Conservation (phyloP, 441 rosid genomes). For the Adansonia grandidieri region DNA sequence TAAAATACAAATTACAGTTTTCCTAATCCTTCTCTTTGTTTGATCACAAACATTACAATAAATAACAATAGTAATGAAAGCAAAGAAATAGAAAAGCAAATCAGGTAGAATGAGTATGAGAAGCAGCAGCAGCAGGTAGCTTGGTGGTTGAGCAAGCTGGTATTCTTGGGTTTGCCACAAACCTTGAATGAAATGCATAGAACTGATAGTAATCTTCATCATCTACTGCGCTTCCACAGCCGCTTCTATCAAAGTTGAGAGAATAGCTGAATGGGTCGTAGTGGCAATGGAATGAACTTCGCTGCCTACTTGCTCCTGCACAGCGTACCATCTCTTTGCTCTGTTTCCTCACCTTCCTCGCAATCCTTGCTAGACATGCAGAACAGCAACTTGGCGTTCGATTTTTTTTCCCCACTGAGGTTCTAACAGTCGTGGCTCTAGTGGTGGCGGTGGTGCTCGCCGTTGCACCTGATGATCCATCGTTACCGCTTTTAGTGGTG, state of each 20-base stretch:
- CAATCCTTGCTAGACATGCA: slow-evolving; percentile 40
- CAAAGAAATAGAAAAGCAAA: background rate
- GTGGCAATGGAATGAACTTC: slow-evolving; percentile 53
- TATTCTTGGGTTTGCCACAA: slow-evolving; percentile 41
- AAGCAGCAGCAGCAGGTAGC: background rate
- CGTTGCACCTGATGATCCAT: background rate
- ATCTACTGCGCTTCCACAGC: slow-evolving; percentile 29
- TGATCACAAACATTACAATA: background rate
- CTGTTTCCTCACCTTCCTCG: slow-evolving; percentile 52
- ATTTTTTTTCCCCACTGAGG: background rate
- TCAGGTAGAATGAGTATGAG: background rate
- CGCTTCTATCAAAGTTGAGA: slow-evolving; percentile 62
- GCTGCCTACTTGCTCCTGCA: slow-evolving; percentile 36
- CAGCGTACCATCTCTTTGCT: slow-evolving; percentile 37
- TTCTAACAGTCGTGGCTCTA: background rate
- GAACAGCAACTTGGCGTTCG: slow-evolving; percentile 33
- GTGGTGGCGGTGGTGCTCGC: background rate
- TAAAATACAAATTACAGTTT: background rate
- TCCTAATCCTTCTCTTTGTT: background rate
- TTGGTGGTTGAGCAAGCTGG: slow-evolving; percentile 9
- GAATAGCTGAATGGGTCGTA: slow-evolving; percentile 82
- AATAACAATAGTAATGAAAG: background rate
- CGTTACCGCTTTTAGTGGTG: slow-evolving; percentile 21
- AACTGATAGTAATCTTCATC: slow-evolving; percentile 59
- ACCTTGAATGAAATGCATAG: slow-evolving; percentile 70